These are phyloP conservation scores for Cryptococcus sp. DNA, from an alignment of 1,284 basidiomycete species.

Conservation along the genomic window DNA sequence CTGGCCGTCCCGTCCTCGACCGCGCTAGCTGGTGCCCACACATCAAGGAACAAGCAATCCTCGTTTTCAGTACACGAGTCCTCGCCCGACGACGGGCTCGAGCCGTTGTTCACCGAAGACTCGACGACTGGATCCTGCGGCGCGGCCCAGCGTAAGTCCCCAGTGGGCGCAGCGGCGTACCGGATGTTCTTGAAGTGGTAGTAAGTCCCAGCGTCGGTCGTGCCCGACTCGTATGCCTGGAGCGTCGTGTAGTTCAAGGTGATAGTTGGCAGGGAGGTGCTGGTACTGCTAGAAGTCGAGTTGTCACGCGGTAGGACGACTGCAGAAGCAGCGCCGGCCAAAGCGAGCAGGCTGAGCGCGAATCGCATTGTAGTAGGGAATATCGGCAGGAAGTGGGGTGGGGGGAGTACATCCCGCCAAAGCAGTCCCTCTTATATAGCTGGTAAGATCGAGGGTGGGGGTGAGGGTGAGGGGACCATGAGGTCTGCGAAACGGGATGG, in stretches of 20 bases:
- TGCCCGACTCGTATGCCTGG: conserved; percentile 4
- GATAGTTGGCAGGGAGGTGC: conserved; percentile 1
- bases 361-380: too few relatives aligned
- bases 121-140: conserved; percentile 8
- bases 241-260: conserved; percentile 9
- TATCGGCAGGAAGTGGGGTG: too few relatives aligned
- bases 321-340: too few relatives aligned
- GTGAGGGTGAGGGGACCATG: too few relatives aligned
- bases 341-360: too few relatives aligned
- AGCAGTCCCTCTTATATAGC: too few relatives aligned
- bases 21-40: conserved; percentile 22
- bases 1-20: conserved; percentile 16
- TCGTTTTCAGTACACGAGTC: conserved; percentile 10
- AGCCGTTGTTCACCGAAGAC: conserved; percentile 6
- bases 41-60: conserved; percentile 31
- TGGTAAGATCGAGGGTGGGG: too few relatives aligned
- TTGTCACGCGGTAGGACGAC: too few relatives aligned
- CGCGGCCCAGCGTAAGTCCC: conserved; percentile 14
- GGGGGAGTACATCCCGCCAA: too few relatives aligned
- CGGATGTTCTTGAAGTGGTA: conserved; percentile 58
- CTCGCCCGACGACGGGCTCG: neutral
- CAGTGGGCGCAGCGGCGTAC: conserved; percentile 60
- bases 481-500: too few relatives aligned
- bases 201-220: conserved; percentile 1
- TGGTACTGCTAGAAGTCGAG: too few relatives aligned